Conservation (phyloP, 1,284 basidiomycete species). For the Rhizoctonia solani region DNA sequence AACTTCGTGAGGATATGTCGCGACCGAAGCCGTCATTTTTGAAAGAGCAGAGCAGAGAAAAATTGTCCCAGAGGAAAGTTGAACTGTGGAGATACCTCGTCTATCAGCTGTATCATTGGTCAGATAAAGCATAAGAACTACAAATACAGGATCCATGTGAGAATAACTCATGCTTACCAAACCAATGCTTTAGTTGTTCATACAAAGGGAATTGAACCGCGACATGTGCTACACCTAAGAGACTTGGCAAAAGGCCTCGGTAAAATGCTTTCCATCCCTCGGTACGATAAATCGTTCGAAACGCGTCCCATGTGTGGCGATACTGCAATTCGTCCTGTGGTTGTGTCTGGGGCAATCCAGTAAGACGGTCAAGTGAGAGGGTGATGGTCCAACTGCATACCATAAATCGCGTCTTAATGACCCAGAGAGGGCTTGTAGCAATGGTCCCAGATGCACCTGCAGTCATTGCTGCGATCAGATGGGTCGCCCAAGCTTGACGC, state of each 20-base stretch:
- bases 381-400: constrained; percentile 52
- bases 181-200: constrained; percentile 82
- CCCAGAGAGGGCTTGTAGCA: constrained; percentile 93
- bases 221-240: constrained; percentile 89
- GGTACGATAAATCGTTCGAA: constrained; percentile 79
- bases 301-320: constrained; percentile 85
- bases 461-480: constrained; percentile 90
- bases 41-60: constrained; percentile 84
- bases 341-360: constrained; percentile 64
- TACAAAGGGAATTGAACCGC: constrained; percentile 97
- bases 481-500: constrained; percentile 67
- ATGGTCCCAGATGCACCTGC: constrained; percentile 90
- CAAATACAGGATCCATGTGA: not conserved
- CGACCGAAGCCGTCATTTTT: constrained; percentile 92
- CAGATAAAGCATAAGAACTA: not conserved
- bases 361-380: constrained; percentile 18
- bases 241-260: constrained; percentile 83
- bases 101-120: constrained; percentile 30
- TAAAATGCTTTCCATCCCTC: constrained; percentile 90
- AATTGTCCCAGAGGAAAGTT: constrained; percentile 68
- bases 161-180: constrained; percentile 60
- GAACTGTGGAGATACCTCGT: constrained; percentile 39
- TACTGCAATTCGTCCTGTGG: constrained; percentile 74
- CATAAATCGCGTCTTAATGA: constrained; percentile 98
- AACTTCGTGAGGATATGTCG: constrained; percentile 96